phyloP scores from a whole-genome alignment of 345 rosid genomes.

The Melaleuca quinquenervia region DNA sequence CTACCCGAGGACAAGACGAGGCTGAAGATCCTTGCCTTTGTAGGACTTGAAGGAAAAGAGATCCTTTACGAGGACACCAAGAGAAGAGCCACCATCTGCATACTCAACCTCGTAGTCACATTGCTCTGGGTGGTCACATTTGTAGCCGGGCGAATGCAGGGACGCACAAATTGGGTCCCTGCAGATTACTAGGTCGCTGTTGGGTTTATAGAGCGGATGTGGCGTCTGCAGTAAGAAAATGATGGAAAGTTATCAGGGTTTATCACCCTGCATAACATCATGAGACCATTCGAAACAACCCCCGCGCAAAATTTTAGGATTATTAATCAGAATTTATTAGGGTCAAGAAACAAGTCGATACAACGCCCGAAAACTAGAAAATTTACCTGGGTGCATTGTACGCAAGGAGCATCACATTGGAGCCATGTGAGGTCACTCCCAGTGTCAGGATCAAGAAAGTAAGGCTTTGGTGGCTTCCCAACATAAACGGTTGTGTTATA shows the following conservation, averaged over 20 bases:
- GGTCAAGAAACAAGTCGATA: background rate
- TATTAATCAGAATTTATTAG: background rate
- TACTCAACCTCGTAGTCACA: slow-evolving; percentile 89
- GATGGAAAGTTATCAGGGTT: background rate
- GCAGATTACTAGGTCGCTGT: slow-evolving; percentile 49
- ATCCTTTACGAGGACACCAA: slow-evolving; percentile 83
- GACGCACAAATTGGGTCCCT: slow-evolving; percentile 74
- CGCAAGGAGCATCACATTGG: slow-evolving; percentile 87
- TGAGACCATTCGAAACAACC: background rate
- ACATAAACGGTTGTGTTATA: slow-evolving; percentile 56
- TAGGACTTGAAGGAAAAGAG: slow-evolving; percentile 53
- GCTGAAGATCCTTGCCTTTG: slow-evolving; percentile 33
- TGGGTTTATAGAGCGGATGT: slow-evolving; percentile 79
- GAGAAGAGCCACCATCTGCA: slow-evolving; percentile 91
- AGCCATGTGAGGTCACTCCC: slow-evolving; percentile 99
- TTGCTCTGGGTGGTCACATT: slow-evolving; percentile 48
- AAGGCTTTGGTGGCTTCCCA: slow-evolving; percentile 79
- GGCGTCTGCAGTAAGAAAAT: slow-evolving; percentile 42
- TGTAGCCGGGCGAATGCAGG: slow-evolving; percentile 41
- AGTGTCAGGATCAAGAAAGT: slow-evolving; percentile 85
- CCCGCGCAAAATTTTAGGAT: background rate
- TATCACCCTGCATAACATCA: background rate
- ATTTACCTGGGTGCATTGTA: slow-evolving; percentile 43
- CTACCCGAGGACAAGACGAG: slow-evolving; percentile 77
- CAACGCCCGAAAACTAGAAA: background rate